Conservation (phyloP, 2,329 filamentous ascomycete species). For the Fusarium buharicum region DNA sequence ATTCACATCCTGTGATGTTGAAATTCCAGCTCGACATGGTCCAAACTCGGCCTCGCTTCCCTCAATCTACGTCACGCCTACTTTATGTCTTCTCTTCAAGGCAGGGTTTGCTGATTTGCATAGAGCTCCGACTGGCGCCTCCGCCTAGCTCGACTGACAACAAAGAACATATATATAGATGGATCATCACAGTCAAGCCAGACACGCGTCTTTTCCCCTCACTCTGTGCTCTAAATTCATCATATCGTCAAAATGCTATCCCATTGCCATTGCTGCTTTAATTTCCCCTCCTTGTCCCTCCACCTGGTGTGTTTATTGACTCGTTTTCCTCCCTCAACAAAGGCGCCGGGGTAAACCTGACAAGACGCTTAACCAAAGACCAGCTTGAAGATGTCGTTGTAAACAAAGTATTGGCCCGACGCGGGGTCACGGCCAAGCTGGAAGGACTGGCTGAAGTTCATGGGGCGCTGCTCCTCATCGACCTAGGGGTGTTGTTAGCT, state of each 20-base stretch:
- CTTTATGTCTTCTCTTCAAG: constrained; percentile 2
- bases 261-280: constrained; percentile 28
- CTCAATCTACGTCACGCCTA: neutral
- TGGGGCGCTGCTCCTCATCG: constrained; percentile 84
- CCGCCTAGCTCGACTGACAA: constrained; percentile 1
- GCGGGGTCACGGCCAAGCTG: constrained; percentile 75
- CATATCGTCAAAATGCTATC: constrained; percentile 39
- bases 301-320: constrained; percentile 28
- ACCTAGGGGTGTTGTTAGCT: constrained; percentile 65
- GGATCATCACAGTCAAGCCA: constrained; percentile 14
- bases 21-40: too few species aligned
- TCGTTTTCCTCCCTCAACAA: constrained; percentile 16
- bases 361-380: constrained; percentile 68
- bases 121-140: constrained; percentile 3
- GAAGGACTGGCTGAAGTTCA: constrained; percentile 93
- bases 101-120: constrained; percentile 5
- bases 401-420: constrained; percentile 80
- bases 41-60: neutral
- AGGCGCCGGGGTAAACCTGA: neutral
- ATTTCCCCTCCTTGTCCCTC: constrained; percentile 32
- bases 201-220: constrained; percentile 10
- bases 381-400: constrained; percentile 95
- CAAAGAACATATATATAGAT: constrained; percentile 5
- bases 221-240: constrained; percentile 38
- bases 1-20: too few species aligned